A percentile compares a stretch with the other conserved stretches of the same genome.
Evolutionary conservation across 306 rosid species (phyloP).

Genomic region (apple (Malus domestica)): DNA sequence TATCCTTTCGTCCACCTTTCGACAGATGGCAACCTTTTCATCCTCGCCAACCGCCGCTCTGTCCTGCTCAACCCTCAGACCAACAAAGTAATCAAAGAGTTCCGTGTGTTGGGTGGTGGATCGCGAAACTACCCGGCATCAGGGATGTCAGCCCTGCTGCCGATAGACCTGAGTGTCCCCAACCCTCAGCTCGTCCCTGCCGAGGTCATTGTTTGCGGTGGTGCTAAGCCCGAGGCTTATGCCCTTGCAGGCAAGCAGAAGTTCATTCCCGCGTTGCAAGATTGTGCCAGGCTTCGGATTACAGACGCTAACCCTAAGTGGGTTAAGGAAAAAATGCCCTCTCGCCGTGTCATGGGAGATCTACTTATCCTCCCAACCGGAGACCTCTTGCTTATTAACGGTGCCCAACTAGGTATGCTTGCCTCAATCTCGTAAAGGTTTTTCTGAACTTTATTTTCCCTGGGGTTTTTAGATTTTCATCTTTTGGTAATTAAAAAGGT

Average conservation of each 20-base stretch:
- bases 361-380: conserved; percentile 56
- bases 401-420: conserved; percentile 46
- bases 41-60: conserved; percentile 78
- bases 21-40: conserved; percentile 63
- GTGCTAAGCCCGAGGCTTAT: conserved; percentile 46
- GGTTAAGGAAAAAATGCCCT: conserved; percentile 63
- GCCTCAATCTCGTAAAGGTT: neutral
- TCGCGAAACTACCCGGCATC: conserved; percentile 88
- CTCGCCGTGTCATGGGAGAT: conserved; percentile 73
- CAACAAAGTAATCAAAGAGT: conserved; percentile 38
- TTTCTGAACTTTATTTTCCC: neutral
- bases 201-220: conserved; percentile 78
- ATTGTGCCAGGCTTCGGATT: conserved; percentile 48
- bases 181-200: conserved; percentile 3
- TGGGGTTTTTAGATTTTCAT: neutral
- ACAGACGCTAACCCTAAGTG: conserved; percentile 42
- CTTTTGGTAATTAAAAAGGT: neutral
- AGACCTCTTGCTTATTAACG: conserved; percentile 64
- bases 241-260: conserved; percentile 11
- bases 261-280: conserved; percentile 42
- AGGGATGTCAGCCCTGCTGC: conserved; percentile 68
- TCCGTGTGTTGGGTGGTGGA: conserved; percentile 48
- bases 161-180: conserved; percentile 30
- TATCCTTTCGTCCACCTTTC: conserved; percentile 69
- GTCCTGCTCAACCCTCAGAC: conserved; percentile 43